These are phyloP conservation scores for Ogataea wickerhamii DNA, from an alignment of 805 yeast genomes.

Conservation along the genomic window DNA sequence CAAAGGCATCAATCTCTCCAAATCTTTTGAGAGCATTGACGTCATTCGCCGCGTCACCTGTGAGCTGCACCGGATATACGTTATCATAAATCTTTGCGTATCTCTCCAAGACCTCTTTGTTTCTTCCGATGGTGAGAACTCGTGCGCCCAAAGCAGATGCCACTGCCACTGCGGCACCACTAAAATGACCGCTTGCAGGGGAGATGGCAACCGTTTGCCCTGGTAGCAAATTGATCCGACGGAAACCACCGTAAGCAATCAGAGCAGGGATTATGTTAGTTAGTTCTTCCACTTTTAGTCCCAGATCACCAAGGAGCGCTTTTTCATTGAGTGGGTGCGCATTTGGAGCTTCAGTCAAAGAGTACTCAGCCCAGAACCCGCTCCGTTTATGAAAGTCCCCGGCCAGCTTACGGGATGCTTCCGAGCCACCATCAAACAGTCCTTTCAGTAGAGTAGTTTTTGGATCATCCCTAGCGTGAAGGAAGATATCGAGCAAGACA, in stretches of 20 bases:
- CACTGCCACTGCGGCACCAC: conserved; percentile 11
- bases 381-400: background rate
- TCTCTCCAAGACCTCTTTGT: conserved; percentile 1
- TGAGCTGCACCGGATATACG: conserved; percentile 3
- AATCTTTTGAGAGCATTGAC: background rate
- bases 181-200: conserved; percentile 10
- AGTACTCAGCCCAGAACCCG: conserved; percentile 7
- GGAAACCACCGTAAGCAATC: conserved; percentile 6
- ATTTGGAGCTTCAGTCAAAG: conserved; percentile 2
- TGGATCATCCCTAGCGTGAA: conserved; percentile 3
- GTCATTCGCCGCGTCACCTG: conserved; percentile 6
- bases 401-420: conserved; percentile 4
- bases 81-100: conserved; percentile 1
- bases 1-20: conserved; percentile 4
- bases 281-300: background rate
- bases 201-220: conserved; percentile 9
- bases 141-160: conserved; percentile 12
- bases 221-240: conserved; percentile 3
- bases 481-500: conserved; percentile 4
- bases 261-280: background rate
- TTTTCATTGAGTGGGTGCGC: conserved; percentile 5
- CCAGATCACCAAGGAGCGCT: background rate
- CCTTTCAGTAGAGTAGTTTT: conserved; percentile 1
- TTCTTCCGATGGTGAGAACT: conserved; percentile 9
- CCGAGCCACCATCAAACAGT: conserved; percentile 4